Conservation (phyloP, 371 early-diverging fungal species). For the Phascolomyces articulosus region DNA sequence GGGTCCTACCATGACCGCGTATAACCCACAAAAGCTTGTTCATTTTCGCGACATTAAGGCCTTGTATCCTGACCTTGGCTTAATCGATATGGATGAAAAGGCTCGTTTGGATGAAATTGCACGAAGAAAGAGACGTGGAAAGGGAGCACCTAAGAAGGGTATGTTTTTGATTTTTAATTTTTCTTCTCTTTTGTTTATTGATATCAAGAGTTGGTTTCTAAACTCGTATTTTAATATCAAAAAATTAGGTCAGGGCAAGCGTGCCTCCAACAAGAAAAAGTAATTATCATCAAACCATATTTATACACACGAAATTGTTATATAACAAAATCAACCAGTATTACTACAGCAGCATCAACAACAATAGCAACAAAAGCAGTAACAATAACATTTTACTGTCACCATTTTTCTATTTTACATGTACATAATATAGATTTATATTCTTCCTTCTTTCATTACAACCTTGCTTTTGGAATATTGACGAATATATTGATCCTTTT, state of each 20-base stretch:
- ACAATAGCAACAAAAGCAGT: not conserved
- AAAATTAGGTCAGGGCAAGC: constrained; percentile 60
- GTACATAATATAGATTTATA: not conserved
- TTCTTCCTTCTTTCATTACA: not conserved
- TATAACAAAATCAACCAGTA: not conserved
- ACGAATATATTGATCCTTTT: not conserved
- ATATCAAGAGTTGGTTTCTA: not conserved
- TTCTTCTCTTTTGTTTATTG: not conserved
- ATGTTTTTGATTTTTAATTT: constrained; percentile 13
- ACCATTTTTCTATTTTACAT: not conserved
- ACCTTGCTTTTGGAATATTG: not conserved
- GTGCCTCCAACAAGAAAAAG: constrained; percentile 65
- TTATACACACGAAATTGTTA: not conserved
- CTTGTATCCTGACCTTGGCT: constrained; percentile 60
- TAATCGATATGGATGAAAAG: constrained; percentile 68
- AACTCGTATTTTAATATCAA: no score
- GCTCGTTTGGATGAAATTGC: constrained; percentile 72
- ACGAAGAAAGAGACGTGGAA: constrained; percentile 74
- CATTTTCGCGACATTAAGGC: constrained; percentile 65
- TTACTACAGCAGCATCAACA: no score
- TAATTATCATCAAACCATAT: constrained; percentile 22
- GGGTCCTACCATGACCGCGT: constrained; percentile 67
- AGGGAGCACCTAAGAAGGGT: constrained; percentile 87
- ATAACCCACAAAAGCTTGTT: constrained; percentile 66
- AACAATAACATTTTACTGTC: not conserved